Evolutionary conservation across 2,329 filamentous ascomycete genomes (phyloP), one percentile per base, ranked within the genome.

Genomic region (Fusarium denticulatum): DNA sequence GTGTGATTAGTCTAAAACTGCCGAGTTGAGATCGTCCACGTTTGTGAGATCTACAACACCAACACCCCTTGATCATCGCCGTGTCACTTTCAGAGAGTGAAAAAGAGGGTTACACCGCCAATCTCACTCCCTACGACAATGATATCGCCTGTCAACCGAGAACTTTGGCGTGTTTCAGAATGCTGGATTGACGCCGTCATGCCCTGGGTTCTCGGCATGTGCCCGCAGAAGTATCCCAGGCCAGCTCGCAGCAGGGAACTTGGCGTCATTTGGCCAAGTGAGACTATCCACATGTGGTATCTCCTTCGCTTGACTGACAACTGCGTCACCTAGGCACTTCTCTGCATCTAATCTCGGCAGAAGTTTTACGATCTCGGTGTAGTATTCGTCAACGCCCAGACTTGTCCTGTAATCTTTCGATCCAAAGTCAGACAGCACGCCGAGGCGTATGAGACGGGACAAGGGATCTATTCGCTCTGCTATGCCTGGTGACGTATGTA

Each of bases 381-480:
- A 60, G 52, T 69, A 76, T 4, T 46, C 64, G 5, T 46, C 37
- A 14, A 64, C 46, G 16, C 60, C 67, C 10, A 67, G 47, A 12
- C 72, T 63, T 40, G 28, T 53, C 30, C 56, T 43, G 37, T 65
- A 74, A 16, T 55, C 67, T 26, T 28, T 37, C 15, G 77, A 75
- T 22, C 56, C 56, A 63, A 83, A 83, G 62, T 83, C 82, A 13
- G 73, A 72, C 56, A 75, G 72, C 40, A 83, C 81, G 22, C 71
- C 81, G 10, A 80, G 68, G 16, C 82, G 66, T 20, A 83, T 62
- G 16, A 80, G 72, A 13, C 80, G 73, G 6, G 80, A 75, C 12
- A 81, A 73, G 16, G 81, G 76, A 60, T 80, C 78, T 37, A 83
- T 78, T 12, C 81, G 78, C 72, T 83, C 81, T 5, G 82, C 81